Base-by-base conservation (phyloP, 192 early-diverging fungal species). In the Coemansia sp. region DNA sequence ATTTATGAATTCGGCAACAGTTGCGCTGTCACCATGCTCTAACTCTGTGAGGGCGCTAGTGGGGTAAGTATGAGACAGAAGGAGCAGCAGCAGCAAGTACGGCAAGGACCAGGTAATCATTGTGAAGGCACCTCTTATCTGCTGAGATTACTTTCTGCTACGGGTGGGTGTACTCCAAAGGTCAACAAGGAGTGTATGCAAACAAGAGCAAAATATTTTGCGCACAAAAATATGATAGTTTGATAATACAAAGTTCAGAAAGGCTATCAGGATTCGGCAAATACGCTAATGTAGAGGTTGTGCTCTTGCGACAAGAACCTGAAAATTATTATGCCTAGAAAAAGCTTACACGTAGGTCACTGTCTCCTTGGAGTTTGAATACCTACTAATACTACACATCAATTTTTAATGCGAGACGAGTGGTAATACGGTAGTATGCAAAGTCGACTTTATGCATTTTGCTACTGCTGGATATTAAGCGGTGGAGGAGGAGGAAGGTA, bases 1-100 rank as follows among this genome's bases (percentile, higher is more conserved):
- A 29, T 74, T 74, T 21, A 44, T 32, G 37, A 62, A 68, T 31
- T 68, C 61, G 2, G 29, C 32, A 2, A 14, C 32, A 17, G 59
- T 6, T 15, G 59, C 5, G 27, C 51, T 29, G 17, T n/a, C 31
- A 12, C 17, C 17, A 32, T 23, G 12, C 42, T 62, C 32, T 38
- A 53, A 17, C 7, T 38, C 25, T 48, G 42, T 29, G 9, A 14
- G 5, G 51, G 25, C 51, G 0, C 25, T 29, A 25, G 27, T n/a
- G 14, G 27, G 11, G 4, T 31, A 27, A 11, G 5, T 55, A 29
- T 29, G 12, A 55, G 51, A 14, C 25, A 55, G 12, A 14, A 55
- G 51, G 25, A 55, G 1, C 10, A 55, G 14, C 9, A 55, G 27
- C 21, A 55, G 3, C 23, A 55, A 29, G 27, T 29, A 29, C 27